Conservation (phyloP, 2,329 filamentous ascomycete genomes). For the Cercospora sp. region DNA sequence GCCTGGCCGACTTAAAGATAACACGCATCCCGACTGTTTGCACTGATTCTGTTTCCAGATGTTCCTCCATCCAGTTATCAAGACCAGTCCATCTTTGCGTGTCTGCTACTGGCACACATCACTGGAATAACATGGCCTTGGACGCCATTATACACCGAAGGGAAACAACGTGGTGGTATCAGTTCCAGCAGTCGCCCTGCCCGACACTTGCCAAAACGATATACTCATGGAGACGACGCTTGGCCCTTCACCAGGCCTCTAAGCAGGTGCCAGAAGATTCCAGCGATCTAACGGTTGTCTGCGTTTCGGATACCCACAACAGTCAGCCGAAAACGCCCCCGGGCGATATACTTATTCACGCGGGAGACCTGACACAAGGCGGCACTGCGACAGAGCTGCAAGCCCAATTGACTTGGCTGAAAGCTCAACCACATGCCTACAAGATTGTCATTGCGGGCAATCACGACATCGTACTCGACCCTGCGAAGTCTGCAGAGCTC, state of each 20-base stretch:
- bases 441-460: conserved; percentile 35
- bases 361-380: conserved; percentile 28
- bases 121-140: not conserved
- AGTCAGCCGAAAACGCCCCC: conserved; percentile 19
- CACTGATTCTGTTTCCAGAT: not conserved
- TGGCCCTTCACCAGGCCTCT: not conserved
- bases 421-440: conserved; percentile 23
- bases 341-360: conserved; percentile 32
- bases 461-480: conserved; percentile 27
- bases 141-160: not conserved
- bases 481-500: not conserved
- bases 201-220: not conserved
- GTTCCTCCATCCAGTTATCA: too few species aligned
- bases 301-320: conserved; percentile 37
- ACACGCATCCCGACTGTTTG: not conserved
- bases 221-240: not conserved
- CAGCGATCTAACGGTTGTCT: conserved; percentile 19
- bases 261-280: not conserved
- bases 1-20: not conserved
- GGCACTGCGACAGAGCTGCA: conserved; percentile 28
- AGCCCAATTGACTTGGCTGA: conserved; percentile 27
- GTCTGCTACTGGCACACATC: too few species aligned
- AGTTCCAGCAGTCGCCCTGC: not conserved
- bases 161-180: not conserved
- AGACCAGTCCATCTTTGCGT: too few species aligned